phyloP scores from a whole-genome alignment of 164 flowering plant species.

The Umbilicus rupestris region DNA sequence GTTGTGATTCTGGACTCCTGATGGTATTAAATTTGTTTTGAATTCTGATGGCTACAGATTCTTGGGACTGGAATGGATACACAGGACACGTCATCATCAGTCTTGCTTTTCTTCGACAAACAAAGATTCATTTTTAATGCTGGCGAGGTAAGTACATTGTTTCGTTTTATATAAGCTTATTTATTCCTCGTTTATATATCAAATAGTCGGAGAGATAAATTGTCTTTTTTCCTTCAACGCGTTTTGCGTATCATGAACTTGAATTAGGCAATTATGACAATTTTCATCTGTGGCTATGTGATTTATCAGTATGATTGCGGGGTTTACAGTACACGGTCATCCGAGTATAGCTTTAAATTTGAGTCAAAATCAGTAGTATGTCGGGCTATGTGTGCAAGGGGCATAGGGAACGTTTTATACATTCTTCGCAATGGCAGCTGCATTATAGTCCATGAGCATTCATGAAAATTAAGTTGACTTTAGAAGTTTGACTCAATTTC shows the following conservation, averaged over 20 bases:
- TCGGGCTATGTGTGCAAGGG: too few species aligned
- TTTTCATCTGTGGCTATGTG: background rate
- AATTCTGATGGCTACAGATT: conserved; percentile 33
- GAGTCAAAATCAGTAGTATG: too few species aligned
- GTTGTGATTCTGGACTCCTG: background rate
- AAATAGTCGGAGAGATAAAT: background rate
- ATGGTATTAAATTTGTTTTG: background rate
- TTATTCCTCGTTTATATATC: background rate
- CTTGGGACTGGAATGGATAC: conserved; percentile 99
- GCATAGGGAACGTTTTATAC: too few species aligned
- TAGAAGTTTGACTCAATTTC: conserved; percentile 15
- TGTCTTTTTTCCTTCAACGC: background rate
- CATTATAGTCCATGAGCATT: too few species aligned
- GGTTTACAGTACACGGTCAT: too few species aligned
- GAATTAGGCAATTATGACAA: background rate
- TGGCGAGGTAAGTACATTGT: conserved; percentile 59
- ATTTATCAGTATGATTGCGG: background rate
- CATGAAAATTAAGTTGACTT: too few species aligned
- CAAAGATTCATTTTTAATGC: conserved; percentile 94
- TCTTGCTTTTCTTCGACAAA: conserved; percentile 86
- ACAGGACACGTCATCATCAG: conserved; percentile 89
- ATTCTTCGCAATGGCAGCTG: too few species aligned
- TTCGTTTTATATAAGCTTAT: background rate
- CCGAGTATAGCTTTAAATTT: too few species aligned
- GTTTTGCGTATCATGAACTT: background rate